These are phyloP conservation scores for Taiozyma sp. DNA, from an alignment of 1,139 yeast species.

Conservation along the genomic window DNA sequence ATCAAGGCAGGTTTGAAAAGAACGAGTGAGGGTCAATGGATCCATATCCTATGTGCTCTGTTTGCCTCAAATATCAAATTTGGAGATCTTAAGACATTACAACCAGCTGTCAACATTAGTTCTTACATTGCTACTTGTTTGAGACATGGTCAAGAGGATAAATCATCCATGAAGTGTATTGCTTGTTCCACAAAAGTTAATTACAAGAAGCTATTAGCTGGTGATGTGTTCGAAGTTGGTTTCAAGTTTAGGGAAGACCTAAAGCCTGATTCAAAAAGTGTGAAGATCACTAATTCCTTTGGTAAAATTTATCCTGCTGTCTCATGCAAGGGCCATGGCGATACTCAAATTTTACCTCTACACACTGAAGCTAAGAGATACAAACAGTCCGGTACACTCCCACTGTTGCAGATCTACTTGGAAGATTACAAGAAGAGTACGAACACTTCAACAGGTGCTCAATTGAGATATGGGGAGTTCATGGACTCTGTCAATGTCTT, in stretches of 20 bases:
- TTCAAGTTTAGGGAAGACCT: conserved; percentile 22
- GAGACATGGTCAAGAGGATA: not conserved
- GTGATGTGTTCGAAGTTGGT: conserved; percentile 7
- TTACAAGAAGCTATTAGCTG: conserved; percentile 2
- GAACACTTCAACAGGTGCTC: conserved; percentile 14
- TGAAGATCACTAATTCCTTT: conserved; percentile 24
- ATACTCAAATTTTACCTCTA: conserved; percentile 23
- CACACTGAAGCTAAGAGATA: conserved; percentile 35
- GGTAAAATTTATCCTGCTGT: conserved; percentile 43
- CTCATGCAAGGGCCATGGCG: conserved; percentile 38
- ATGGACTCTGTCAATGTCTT: not conserved
- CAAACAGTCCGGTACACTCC: conserved; percentile 21
- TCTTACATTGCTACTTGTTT: conserved; percentile 1
- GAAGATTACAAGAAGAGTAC: conserved; percentile 31
- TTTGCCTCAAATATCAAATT: conserved; percentile 42
- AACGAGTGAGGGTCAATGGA: conserved; percentile 72
- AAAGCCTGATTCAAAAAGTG: conserved; percentile 24
- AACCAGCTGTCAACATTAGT: conserved; percentile 36
- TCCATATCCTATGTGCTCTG: conserved; percentile 73
- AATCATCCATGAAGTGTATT: conserved; percentile 4
- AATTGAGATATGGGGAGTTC: conserved; percentile 11
- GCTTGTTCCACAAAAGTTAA: conserved; percentile 6
- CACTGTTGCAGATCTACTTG: conserved; percentile 33
- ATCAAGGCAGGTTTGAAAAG: conserved; percentile 50
- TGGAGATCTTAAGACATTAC: conserved; percentile 35